A percentile compares a stretch with the other conserved stretches of the same genome.
These are phyloP conservation scores for Primulina huaijiensis DNA, from an alignment of 257 asterid genomes.

Conservation along the genomic window DNA sequence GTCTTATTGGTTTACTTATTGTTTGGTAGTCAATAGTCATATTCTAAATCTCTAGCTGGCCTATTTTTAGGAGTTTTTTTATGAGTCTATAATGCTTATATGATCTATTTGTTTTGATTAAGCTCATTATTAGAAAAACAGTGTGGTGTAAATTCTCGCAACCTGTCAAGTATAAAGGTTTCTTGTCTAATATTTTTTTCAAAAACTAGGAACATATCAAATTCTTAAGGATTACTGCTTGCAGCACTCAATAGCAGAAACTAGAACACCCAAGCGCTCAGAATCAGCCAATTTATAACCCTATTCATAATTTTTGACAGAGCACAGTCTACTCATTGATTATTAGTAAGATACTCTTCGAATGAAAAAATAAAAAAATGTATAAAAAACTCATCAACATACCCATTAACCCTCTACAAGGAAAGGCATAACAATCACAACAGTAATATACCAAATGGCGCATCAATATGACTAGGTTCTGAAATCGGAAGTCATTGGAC, in stretches of 20 bases:
- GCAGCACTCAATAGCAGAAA: not conserved
- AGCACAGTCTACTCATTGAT: not conserved
- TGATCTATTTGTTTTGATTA: not conserved
- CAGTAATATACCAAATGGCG: constrained; percentile 11
- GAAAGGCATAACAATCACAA: constrained; percentile 5
- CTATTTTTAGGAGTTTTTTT: not conserved
- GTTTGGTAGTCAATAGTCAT: not conserved
- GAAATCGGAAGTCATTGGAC: constrained; percentile 3
- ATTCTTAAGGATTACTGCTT: not conserved
- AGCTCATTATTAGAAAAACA: not conserved
- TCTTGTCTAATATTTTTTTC: not conserved
- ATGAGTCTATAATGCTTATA: not conserved
- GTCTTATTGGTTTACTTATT: not conserved
- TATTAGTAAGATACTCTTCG: not conserved
- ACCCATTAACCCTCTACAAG: constrained; percentile 7
- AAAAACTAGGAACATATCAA: not conserved
- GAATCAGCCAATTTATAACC: constrained; percentile 6
- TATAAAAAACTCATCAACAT: constrained; percentile 5
- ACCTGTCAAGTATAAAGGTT: not conserved
- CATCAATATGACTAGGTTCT: constrained; percentile 14
- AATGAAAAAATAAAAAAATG: not conserved
- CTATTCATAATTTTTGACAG: not conserved
- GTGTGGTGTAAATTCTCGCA: not conserved
- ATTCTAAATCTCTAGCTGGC: not conserved
- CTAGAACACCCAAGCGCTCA: not conserved